phyloP scores from a whole-genome alignment of 192 early-diverging fungal genomes.

The Coemansia sp. region DNA sequence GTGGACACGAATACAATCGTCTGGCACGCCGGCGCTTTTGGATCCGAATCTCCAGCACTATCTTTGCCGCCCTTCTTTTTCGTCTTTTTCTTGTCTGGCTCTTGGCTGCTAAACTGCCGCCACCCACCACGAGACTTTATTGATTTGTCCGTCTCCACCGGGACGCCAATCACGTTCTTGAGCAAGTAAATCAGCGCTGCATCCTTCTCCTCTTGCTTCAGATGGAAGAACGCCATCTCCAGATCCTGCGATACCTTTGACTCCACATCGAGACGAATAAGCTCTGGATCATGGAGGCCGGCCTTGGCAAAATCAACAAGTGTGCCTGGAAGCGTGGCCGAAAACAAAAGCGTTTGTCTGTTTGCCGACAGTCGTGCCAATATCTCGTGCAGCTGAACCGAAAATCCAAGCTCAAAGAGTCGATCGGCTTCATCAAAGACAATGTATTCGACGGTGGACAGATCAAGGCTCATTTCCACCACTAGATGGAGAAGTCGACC shows the following conservation, averaged over 20 bases:
- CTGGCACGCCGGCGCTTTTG: constrained; percentile 50
- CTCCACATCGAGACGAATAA: constrained; percentile 93
- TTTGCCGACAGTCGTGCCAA: constrained; percentile 76
- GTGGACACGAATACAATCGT: constrained; percentile 95
- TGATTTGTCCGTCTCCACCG: constrained; percentile 55
- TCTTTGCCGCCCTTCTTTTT: constrained; percentile 37
- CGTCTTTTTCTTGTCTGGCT: constrained; percentile 29
- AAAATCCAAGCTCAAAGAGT: constrained; percentile 96
- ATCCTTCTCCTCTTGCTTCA: constrained; percentile 88
- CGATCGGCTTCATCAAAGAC: constrained; percentile 99
- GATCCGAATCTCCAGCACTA: not conserved
- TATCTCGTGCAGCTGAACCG: constrained; percentile 93
- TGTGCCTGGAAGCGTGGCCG: constrained; percentile 91
- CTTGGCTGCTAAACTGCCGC: constrained; percentile 15
- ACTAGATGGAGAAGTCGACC: constrained; percentile 81
- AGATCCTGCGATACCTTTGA: constrained; percentile 94
- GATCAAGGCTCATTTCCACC: constrained; percentile 86
- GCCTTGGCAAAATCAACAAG: constrained; percentile 98
- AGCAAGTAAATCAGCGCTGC: constrained; percentile 86
- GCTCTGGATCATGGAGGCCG: constrained; percentile 88
- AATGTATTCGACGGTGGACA: constrained; percentile 90
- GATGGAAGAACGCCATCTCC: constrained; percentile 91
- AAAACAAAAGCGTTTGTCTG: constrained; percentile 93
- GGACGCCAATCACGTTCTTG: constrained; percentile 72
- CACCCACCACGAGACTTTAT: constrained; percentile 40